These are phyloP conservation scores for Dryas drummondii DNA, from an alignment of 306 rosid species.

Conservation along the genomic window DNA sequence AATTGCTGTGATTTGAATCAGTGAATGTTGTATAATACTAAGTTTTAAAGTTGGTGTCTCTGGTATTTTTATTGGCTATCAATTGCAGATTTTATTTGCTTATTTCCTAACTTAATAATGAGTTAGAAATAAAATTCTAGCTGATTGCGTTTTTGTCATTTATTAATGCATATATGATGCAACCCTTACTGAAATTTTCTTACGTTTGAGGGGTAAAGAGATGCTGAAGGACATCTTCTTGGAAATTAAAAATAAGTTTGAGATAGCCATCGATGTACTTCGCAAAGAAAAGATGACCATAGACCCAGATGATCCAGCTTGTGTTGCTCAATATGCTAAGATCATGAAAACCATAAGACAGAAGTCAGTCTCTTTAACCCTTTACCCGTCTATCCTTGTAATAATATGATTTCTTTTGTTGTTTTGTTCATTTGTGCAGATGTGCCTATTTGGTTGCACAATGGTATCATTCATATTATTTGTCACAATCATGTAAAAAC, in stretches of 20 bases:
- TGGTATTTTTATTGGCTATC: background rate
- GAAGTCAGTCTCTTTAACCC: conserved; percentile 59
- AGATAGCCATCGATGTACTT: conserved; percentile 68
- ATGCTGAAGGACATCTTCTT: conserved; percentile 80
- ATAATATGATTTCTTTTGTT: background rate
- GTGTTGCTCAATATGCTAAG: conserved; percentile 77
- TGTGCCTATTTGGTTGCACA: conserved; percentile 7
- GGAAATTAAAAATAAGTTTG: conserved; percentile 82
- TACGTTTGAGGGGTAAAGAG: conserved; percentile 46
- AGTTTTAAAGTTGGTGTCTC: background rate
- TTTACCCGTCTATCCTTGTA: conserved; percentile 3
- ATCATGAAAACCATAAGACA: conserved; percentile 84
- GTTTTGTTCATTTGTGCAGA: conserved; percentile 1
- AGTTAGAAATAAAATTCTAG: background rate
- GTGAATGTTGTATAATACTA: background rate
- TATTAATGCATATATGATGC: background rate
- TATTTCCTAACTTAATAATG: no score
- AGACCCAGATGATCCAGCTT: conserved; percentile 82
- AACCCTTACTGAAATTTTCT: conserved; percentile 27
- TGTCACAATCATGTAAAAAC: background rate
- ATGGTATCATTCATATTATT: background rate
- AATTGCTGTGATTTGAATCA: background rate
- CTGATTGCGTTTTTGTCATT: background rate
- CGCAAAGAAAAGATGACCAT: conserved; percentile 89
- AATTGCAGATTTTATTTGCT: background rate